Evolutionary conservation across 768 basidiomycete species (phyloP).

Genomic region (Termitomyces sp.): DNA sequence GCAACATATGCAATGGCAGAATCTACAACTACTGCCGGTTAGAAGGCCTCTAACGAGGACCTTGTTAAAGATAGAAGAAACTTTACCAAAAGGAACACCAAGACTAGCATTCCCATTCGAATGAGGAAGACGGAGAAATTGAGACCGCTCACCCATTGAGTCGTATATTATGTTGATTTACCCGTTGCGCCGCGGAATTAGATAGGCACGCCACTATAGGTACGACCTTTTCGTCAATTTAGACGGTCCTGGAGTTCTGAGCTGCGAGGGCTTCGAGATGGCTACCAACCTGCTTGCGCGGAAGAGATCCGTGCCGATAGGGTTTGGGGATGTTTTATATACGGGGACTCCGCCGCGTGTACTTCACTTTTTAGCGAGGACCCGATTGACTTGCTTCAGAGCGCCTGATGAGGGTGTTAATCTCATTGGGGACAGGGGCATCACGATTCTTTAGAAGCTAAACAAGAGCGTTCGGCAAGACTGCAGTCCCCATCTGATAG

Average conservation of each 20-base stretch:
- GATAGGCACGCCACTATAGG: slow-evolving; percentile 48
- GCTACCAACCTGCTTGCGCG: slow-evolving; percentile 45
- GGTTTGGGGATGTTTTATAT: slow-evolving; percentile 51
- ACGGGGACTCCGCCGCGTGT: slow-evolving; percentile 47
- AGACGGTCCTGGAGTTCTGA: slow-evolving; percentile 42
- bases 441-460: slow-evolving; percentile 38
- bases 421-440: background rate
- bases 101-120: background rate
- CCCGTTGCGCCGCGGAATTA: slow-evolving; percentile 47
- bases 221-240: slow-evolving; percentile 46
- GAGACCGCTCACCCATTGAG: slow-evolving; percentile 42
- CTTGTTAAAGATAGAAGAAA: background rate
- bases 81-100: background rate
- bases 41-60: background rate
- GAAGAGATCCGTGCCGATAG: slow-evolving; percentile 51
- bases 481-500: slow-evolving; percentile 35
- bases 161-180: slow-evolving; percentile 46
- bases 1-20: background rate
- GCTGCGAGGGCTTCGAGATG: slow-evolving; percentile 37
- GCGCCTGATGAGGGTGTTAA: slow-evolving; percentile 24
- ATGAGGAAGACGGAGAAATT: background rate
- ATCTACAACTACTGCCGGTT: background rate
- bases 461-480: slow-evolving; percentile 47
- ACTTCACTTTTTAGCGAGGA: slow-evolving; percentile 56
- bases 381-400: slow-evolving; percentile 50